phyloP scores from a whole-genome alignment of 2,329 filamentous ascomycete genomes.

The Fusarium domesticum region DNA sequence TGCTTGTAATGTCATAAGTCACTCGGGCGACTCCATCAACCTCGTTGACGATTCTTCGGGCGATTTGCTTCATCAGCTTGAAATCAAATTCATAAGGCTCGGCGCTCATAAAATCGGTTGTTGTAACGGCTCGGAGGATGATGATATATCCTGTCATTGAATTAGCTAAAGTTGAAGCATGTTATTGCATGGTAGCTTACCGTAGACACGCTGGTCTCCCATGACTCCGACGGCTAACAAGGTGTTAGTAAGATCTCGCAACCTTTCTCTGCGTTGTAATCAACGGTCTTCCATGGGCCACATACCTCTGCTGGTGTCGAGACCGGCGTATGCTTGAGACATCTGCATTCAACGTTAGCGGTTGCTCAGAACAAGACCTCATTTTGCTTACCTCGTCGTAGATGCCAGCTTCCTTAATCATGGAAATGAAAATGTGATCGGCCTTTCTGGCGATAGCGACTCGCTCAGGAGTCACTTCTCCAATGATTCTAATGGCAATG shows the following conservation, averaged over 20 bases:
- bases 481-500: constrained; percentile 44
- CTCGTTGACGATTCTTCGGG: constrained; percentile 11
- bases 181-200: no score
- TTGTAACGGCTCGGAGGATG: constrained; percentile 3
- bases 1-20: constrained; percentile 10
- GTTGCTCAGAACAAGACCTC: constrained; percentile 14
- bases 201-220: constrained; percentile 8
- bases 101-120: not conserved
- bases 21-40: constrained; percentile 12
- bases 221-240: constrained; percentile 12
- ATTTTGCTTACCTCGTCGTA: constrained; percentile 54
- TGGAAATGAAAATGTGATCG: constrained; percentile 73
- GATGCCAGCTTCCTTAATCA: constrained; percentile 69
- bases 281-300: constrained; percentile 10
- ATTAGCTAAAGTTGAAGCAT: no score
- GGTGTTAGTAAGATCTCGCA: no score
- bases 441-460: constrained; percentile 77
- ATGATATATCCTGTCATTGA: no score
- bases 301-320: constrained; percentile 40
- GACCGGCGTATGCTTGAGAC: constrained; percentile 46
- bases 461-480: constrained; percentile 76
- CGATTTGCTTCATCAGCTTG: constrained; percentile 12
- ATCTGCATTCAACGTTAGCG: no score
- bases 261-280: no score
- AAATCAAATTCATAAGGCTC: constrained; percentile 33